phyloP scores from a whole-genome alignment of 345 rosid genomes.

The Corymbia maculata region DNA sequence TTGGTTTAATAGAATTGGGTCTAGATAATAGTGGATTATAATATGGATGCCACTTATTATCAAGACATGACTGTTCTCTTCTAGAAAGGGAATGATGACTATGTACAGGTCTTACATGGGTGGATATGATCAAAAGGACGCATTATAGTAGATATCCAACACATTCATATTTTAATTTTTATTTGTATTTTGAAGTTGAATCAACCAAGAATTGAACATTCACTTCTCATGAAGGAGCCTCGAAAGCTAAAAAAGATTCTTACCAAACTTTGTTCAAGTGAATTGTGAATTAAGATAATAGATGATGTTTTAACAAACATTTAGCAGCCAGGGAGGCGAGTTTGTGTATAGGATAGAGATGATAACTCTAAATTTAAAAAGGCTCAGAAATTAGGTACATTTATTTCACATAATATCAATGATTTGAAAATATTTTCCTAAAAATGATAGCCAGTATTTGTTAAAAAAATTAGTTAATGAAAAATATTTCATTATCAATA shows the following conservation, averaged over 20 bases:
- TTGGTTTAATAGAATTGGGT: too few relatives aligned
- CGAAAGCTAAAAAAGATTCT: neutral
- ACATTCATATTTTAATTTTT: neutral
- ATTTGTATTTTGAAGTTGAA: neutral
- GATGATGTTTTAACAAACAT: neutral
- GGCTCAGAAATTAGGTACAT: neutral
- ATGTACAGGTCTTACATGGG: neutral
- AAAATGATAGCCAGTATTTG: too few relatives aligned
- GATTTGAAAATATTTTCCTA: neutral
- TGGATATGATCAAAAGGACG: neutral
- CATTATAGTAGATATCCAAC: neutral
- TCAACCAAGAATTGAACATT: neutral
- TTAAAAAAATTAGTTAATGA: neutral
- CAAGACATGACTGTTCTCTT: neutral
- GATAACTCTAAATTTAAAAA: neutral
- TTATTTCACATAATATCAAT: neutral
- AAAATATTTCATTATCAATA: neutral
- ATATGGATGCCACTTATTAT: neutral
- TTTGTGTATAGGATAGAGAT: neutral
- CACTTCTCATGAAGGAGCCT: neutral
- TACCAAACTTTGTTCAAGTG: neutral
- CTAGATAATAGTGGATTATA: neutral
- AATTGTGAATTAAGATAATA: neutral
- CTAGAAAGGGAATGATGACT: neutral
- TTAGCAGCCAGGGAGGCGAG: neutral